Conservation (phyloP, 768 basidiomycete genomes). For the Leccinum subgranulosum region DNA sequence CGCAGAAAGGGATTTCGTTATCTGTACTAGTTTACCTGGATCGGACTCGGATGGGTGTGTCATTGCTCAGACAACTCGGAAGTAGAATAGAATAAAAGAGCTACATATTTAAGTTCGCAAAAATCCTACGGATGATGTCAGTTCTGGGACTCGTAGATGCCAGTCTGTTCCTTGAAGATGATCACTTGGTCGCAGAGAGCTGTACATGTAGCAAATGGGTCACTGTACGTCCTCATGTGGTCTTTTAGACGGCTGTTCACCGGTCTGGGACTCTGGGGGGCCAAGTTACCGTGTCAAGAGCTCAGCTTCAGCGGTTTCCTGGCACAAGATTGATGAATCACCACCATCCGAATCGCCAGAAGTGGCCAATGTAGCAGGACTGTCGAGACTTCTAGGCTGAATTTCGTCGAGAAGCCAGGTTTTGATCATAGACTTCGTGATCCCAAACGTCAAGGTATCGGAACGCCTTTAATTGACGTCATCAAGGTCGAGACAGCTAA, state of each 20-base stretch:
- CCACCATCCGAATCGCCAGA: conserved; percentile 66
- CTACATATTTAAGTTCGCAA: too few species aligned
- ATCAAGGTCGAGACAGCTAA: conserved; percentile 45
- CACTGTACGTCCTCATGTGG: too few species aligned
- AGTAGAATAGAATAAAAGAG: too few species aligned
- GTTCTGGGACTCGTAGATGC: not conserved
- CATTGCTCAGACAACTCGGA: not conserved
- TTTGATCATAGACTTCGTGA: conserved; percentile 88
- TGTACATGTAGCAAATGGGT: too few species aligned
- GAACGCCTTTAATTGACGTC: conserved; percentile 51
- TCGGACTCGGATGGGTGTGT: not conserved
- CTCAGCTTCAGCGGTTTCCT: too few species aligned
- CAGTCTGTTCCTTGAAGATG: conserved; percentile 26
- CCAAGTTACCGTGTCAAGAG: too few species aligned
- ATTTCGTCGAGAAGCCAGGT: conserved; percentile 86
- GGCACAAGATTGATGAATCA: too few species aligned
- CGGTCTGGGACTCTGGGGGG: too few species aligned
- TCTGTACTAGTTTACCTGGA: conserved; percentile 38
- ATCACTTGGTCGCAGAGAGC: conserved; percentile 13
- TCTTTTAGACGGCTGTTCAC: too few species aligned
- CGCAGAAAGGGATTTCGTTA: conserved; percentile 58
- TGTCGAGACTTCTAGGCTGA: conserved; percentile 57
- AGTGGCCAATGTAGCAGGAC: conserved; percentile 77
- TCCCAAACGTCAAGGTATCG: conserved; percentile 79
- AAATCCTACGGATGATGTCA: too few species aligned